phyloP scores from a whole-genome alignment of 2,329 filamentous ascomycete species.

The Fusarium dimerum region DNA sequence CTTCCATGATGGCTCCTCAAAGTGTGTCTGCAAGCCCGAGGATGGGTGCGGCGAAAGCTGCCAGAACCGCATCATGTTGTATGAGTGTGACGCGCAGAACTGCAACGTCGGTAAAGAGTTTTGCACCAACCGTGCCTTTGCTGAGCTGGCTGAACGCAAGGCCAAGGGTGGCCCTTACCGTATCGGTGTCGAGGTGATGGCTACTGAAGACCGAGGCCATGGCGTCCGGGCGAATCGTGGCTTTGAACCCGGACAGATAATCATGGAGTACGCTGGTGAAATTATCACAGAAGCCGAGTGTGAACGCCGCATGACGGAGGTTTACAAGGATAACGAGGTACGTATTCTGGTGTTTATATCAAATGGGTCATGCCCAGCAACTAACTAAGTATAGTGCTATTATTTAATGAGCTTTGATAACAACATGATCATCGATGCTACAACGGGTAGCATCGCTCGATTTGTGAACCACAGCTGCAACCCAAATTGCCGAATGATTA shows the following conservation, averaged over 20 bases:
- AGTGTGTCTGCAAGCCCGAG: conserved; percentile 75
- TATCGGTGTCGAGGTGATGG: conserved; percentile 91
- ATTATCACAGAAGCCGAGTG: conserved; percentile 96
- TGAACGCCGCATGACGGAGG: conserved; percentile 87
- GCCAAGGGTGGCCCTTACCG: conserved; percentile 83
- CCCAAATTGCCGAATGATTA: conserved; percentile 97
- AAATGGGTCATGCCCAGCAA: background rate
- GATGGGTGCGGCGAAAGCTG: conserved; percentile 86
- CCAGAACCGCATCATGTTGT: conserved; percentile 95
- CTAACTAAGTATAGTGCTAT: conserved; percentile 71
- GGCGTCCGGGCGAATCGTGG: conserved; percentile 88
- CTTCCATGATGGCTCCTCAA: conserved; percentile 72
- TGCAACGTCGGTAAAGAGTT: conserved; percentile 74
- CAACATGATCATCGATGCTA: conserved; percentile 98
- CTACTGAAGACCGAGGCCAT: conserved; percentile 84
- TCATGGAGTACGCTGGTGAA: conserved; percentile 97
- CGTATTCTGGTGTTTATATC: conserved; percentile 29
- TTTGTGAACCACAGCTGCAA: conserved; percentile 98
- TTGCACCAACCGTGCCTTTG: conserved; percentile 88
- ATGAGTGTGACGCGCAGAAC: conserved; percentile 90
- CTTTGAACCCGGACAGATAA: conserved; percentile 89
- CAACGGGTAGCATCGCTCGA: conserved; percentile 90
- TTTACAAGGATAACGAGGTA: conserved; percentile 93
- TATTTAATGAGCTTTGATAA: conserved; percentile 99
- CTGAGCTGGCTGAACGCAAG: conserved; percentile 71